Base-by-base conservation (phyloP, 768 basidiomycete species). In the Lentinula guzmanii region DNA sequence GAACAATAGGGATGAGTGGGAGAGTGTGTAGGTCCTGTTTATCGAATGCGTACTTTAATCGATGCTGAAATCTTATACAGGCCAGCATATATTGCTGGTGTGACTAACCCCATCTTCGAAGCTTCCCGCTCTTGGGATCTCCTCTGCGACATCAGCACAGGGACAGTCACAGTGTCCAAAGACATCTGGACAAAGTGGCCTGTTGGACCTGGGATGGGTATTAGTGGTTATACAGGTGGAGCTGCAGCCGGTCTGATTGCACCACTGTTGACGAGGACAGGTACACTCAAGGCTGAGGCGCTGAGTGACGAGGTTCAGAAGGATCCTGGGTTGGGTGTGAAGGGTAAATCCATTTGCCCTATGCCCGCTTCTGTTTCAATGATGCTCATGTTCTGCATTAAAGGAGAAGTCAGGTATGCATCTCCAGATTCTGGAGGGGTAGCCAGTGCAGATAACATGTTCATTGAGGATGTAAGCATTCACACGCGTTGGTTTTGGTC, bases 61-160 rank as follows among this genome's bases (percentile, higher is more conserved):
- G 31, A 11, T 43, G 7, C 3, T 21, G 33, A 10, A 21, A 52
- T 43, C 39, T 41, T 8, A 4, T 39, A 42, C 65, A 94, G 93
- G 42, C 87, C 91, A 4, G 96, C 93, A 11, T 99, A 89, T 70
- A 95, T 99, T 57, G 97, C 95, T 9, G 97, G 97, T 1, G 96
- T 98, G 2, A 95, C 93, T 1, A 99, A 99, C 68, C 97, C 95
- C 2, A 94, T 98, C 51, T 98, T 98, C 73, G 93, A 96, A 68
- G 79, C 89, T 1, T 83, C 89, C 0, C 85, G 87, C 0, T 81
- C 84, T 11, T 99, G 97, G 97, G 97, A 99, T 72, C 77, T 99
- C 7, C 78, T 98, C 43, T 91, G 96, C 71, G 94, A 98, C 70
- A 86, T 98, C 63, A 89, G 92, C 52, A 85, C 86, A 0, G 93